Evolutionary conservation across 225 moss, liverwort and hornwort genomes (phyloP), one percentile per base, ranked within the genome.

Genomic region (Polytrichum formosum): DNA sequence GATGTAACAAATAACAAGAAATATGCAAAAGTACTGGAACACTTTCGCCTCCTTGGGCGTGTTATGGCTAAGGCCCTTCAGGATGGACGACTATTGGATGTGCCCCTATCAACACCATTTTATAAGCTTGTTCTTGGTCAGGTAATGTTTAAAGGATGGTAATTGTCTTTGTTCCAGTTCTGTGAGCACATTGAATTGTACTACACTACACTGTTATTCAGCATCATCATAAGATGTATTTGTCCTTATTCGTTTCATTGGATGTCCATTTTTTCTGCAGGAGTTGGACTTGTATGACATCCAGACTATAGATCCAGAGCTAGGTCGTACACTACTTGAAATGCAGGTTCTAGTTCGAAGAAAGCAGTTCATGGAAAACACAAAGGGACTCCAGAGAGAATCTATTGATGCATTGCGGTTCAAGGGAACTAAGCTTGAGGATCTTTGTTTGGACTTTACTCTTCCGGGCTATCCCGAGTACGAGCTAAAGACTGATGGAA

Each of bases 21-120:
- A 85, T 84, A 91, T 55, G 81, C 70, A 58, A 91, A 88, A 76
- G 88, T 91, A 31, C 67, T 94, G 69, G 94, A 92, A 61, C 79
- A 92, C 70, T 98, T 98, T 54, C 91, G 98, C 63, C 76, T 98
- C 23, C 87, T 98, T 66, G 98, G 98, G 27, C 88, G 91, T 62
- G 94, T 92, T 54, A 90, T 94, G 87, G 92, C 91, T 27, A 98
- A 98, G 78, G 98, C 98, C 75, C 79, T 98, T 73, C 98, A 98
- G 72, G 98, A 98, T 75, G 94, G 94, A 55, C 94, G 94, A 21
- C 74, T 98, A 59, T 74, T 98, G 74, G 98, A 98, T 66, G 72
- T 98, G 72, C 94, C 94, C 35, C 27, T 98, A 30, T 94, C 94
- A 26, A 80, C 77, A 55, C 74, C 91, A 6, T 92, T 98, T 54